These are phyloP conservation scores for Xylaria longipes DNA, from an alignment of 495 filamentous ascomycete species.

Conservation along the genomic window DNA sequence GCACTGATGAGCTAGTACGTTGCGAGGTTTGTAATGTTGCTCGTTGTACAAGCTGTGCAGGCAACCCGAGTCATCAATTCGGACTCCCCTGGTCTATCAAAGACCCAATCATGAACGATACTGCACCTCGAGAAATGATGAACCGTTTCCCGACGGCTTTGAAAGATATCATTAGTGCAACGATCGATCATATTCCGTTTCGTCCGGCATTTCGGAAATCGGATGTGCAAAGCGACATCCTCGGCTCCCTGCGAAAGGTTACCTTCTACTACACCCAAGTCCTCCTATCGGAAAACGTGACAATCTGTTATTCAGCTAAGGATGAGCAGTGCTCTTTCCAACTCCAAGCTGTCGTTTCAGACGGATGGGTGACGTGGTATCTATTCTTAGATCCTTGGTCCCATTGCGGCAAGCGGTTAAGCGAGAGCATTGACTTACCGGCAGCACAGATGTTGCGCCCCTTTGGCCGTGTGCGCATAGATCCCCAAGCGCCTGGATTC, in stretches of 20 bases:
- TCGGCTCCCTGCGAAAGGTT: constrained; percentile 9
- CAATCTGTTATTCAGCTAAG: constrained; percentile 38
- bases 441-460: constrained; percentile 24
- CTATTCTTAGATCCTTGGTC: constrained; percentile 41
- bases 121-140: constrained; percentile 26
- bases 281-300: constrained; percentile 43
- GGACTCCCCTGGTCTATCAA: neutral
- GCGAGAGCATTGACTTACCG: neutral
- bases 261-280: constrained; percentile 43
- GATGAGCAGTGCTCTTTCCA: constrained; percentile 32
- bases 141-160: constrained; percentile 29
- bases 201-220: neutral
- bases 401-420: constrained; percentile 8
- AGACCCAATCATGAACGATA: constrained; percentile 23
- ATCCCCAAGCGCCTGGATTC: neutral
- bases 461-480: constrained; percentile 27
- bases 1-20: constrained; percentile 31
- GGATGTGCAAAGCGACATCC: neutral
- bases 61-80: constrained; percentile 45
- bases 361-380: constrained; percentile 36
- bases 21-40: constrained; percentile 30
- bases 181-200: constrained; percentile 12
- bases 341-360: constrained; percentile 42
- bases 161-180: neutral
- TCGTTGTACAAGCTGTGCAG: constrained; percentile 41